Conservation (phyloP, 2,329 filamentous ascomycete species). For the Xylaria sp. region DNA sequence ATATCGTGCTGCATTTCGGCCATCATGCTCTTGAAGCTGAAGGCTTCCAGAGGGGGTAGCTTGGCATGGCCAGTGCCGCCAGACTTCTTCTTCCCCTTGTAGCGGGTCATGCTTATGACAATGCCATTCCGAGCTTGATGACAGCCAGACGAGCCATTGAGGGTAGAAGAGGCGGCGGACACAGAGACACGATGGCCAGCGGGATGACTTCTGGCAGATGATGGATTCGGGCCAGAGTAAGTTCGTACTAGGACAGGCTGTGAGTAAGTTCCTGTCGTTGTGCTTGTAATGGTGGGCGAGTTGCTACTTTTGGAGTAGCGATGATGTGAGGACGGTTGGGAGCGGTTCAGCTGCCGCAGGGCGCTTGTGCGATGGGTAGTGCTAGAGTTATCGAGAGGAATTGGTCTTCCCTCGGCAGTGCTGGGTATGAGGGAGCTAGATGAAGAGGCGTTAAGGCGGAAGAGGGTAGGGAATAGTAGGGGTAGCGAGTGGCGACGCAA, state of each 20-base stretch:
- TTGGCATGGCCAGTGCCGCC: conserved; percentile 42
- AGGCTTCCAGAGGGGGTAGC: conserved; percentile 64
- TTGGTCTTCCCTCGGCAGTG: conserved; percentile 58
- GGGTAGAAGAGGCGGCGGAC: conserved; percentile 27
- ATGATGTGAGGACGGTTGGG: conserved; percentile 56
- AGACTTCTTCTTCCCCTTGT: conserved; percentile 45
- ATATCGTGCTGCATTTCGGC: conserved; percentile 58
- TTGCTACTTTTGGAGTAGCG: conserved; percentile 60
- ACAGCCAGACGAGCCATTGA: conserved; percentile 29
- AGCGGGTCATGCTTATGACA: conserved; percentile 47
- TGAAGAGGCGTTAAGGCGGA: conserved; percentile 50
- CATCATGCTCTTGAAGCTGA: conserved; percentile 67
- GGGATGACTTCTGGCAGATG: conserved; percentile 36
- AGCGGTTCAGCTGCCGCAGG: conserved; percentile 61
- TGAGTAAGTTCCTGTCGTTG: conserved; percentile 54
- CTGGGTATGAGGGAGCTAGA: conserved; percentile 57
- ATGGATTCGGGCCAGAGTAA: conserved; percentile 54
- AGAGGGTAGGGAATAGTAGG: conserved; percentile 52
- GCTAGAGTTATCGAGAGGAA: conserved; percentile 59
- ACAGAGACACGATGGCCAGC: conserved; percentile 36
- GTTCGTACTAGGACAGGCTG: conserved; percentile 69
- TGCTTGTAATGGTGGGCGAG: conserved; percentile 49
- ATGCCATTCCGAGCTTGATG: conserved; percentile 43
- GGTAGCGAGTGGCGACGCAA: conserved; percentile 45
- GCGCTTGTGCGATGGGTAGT: conserved; percentile 61